Evolutionary conservation across 768 basidiomycete species (phyloP).

Genomic region (Agrocybe pediades): DNA sequence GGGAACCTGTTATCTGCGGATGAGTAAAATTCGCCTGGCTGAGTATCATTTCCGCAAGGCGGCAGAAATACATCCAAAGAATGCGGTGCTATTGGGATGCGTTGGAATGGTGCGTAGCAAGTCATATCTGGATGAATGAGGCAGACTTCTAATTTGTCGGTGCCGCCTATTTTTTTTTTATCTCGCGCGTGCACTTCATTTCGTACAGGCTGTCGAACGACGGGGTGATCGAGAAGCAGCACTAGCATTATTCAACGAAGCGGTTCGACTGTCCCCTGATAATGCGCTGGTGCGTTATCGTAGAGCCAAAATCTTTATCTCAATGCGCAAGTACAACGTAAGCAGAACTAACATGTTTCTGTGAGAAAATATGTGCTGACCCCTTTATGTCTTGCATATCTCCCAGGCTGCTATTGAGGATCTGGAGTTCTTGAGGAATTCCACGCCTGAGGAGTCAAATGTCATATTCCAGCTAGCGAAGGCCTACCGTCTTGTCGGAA

Average conservation of each 20-base stretch:
- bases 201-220: slow-evolving; percentile 81
- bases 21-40: slow-evolving; percentile 90
- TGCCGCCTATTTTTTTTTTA: slow-evolving; percentile 12
- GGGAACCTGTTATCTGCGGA: slow-evolving; percentile 93
- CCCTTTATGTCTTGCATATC: slow-evolving; percentile 10
- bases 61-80: slow-evolving; percentile 88
- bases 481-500: slow-evolving; percentile 81
- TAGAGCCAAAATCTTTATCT: slow-evolving; percentile 87
- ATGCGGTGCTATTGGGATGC: slow-evolving; percentile 94
- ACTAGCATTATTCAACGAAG: slow-evolving; percentile 78
- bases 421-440: slow-evolving; percentile 75
- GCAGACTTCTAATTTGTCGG: slow-evolving; percentile 23
- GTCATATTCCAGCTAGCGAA: slow-evolving; percentile 95
- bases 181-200: slow-evolving; percentile 9
- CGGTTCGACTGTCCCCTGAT: slow-evolving; percentile 76
- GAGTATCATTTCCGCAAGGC: slow-evolving; percentile 97
- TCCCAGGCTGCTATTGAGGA: slow-evolving; percentile 77
- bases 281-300: slow-evolving; percentile 95
- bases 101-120: slow-evolving; percentile 84
- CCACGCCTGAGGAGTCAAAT: slow-evolving; percentile 94
- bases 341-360: slow-evolving; percentile 29
- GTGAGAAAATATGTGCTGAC: slow-evolving; percentile 13
- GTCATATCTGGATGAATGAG: slow-evolving; percentile 24
- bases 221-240: slow-evolving; percentile 78
- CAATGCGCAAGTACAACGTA: slow-evolving; percentile 82